Conservation (phyloP, 164 flowering plant species). For the Echeveria elegans region DNA sequence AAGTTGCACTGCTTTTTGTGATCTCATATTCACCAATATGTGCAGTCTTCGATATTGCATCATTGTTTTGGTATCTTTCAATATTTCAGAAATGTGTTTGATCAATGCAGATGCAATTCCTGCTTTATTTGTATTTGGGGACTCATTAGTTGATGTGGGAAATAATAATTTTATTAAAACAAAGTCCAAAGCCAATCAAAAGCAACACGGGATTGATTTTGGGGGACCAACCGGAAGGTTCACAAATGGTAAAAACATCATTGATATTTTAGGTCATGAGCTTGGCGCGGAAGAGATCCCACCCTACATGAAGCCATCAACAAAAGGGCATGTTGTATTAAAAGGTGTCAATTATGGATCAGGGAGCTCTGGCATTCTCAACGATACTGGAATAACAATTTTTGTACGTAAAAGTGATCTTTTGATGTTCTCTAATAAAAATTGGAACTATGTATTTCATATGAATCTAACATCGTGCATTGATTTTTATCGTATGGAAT, state of each 20-base stretch:
- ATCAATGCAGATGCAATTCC: slow-evolving; percentile 18
- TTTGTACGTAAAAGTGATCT: slow-evolving; percentile 22
- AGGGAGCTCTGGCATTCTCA: slow-evolving; percentile 50
- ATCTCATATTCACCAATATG: not conserved
- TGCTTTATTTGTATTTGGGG: slow-evolving; percentile 66
- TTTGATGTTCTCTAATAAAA: too few species aligned
- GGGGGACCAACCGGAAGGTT: slow-evolving; percentile 55
- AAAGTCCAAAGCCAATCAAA: slow-evolving; percentile 51
- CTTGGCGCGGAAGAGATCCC: slow-evolving; percentile 28
- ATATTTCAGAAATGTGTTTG: not conserved
- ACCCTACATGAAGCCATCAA: slow-evolving; percentile 52
- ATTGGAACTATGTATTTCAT: not conserved
- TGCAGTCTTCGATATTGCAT: not conserved
- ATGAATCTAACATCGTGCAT: not conserved
- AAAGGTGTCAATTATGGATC: slow-evolving; percentile 59
- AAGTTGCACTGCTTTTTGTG: too few species aligned
- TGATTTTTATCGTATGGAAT: not conserved
- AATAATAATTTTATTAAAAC: slow-evolving; percentile 70
- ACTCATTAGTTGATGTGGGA: slow-evolving; percentile 71
- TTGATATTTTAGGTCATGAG: slow-evolving; percentile 49
- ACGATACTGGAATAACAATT: slow-evolving; percentile 27
- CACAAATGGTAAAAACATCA: slow-evolving; percentile 72
- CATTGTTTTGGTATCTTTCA: not conserved
- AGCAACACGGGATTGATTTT: slow-evolving; percentile 72
- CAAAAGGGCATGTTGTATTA: slow-evolving; percentile 28